A percentile compares a stretch with the other conserved stretches of the same genome.
Conservation (phyloP, 805 yeast species). For the Lipomyces japonicus region DNA sequence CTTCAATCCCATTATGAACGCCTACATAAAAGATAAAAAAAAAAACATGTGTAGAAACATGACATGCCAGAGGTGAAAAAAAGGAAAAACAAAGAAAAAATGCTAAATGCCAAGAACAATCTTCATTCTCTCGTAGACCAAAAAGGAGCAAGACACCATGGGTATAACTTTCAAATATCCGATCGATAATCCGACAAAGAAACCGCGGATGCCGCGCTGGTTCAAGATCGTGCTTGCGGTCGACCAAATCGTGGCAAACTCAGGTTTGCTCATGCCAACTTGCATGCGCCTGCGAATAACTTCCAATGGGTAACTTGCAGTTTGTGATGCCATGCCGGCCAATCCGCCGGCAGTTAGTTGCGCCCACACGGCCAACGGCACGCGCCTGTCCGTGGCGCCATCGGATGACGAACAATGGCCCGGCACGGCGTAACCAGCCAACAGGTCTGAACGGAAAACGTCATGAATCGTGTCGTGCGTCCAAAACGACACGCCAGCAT, state of each 20-base stretch:
- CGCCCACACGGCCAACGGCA: conserved; percentile 84
- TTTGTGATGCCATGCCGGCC: conserved; percentile 94
- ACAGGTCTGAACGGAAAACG: conserved; percentile 58
- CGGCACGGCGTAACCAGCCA: conserved; percentile 48
- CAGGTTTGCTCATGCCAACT: conserved; percentile 73
- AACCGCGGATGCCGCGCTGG: conserved; percentile 81
- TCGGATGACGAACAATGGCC: background rate
- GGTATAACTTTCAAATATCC: conserved; percentile 88
- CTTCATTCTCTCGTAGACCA: conserved; percentile 87
- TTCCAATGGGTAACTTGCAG: conserved; percentile 96
- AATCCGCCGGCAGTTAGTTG: conserved; percentile 90
- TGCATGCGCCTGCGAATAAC: conserved; percentile 93
- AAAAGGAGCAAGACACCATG: conserved; percentile 95
- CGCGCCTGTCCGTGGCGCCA: conserved; percentile 44
- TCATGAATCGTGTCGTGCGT: conserved; percentile 92
- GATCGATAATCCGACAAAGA: conserved; percentile 88
- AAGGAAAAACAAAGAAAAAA: background rate
- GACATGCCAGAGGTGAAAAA: background rate
- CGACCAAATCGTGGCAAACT: conserved; percentile 46
- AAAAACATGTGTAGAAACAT: background rate
- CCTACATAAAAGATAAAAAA: background rate
- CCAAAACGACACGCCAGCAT: conserved; percentile 95
- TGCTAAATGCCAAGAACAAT: conserved; percentile 57
- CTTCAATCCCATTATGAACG: background rate
- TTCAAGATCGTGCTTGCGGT: conserved; percentile 59